Evolutionary conservation across 2,329 filamentous ascomycete genomes (phyloP).

Genomic region (Aspergillus tamarii): DNA sequence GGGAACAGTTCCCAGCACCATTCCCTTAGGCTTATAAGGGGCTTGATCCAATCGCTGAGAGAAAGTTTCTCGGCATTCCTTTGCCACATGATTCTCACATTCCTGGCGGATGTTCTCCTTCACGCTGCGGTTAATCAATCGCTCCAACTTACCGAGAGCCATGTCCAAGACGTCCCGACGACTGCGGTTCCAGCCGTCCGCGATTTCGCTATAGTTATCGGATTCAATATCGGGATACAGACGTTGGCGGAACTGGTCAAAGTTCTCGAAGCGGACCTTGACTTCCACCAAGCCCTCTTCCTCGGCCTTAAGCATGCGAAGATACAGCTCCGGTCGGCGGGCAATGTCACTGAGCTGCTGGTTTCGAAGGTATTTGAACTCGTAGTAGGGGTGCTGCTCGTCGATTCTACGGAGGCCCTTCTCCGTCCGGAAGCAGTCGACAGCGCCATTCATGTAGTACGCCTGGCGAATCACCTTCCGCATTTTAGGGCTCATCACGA

Average conservation of each 20-base stretch:
- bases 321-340: conserved; percentile 81
- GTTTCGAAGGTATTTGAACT: conserved; percentile 94
- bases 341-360: conserved; percentile 83
- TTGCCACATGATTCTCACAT: conserved; percentile 91
- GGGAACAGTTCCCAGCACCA: conserved; percentile 84
- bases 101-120: conserved; percentile 93
- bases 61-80: conserved; percentile 84
- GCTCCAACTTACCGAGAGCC: conserved; percentile 80
- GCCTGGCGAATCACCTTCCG: conserved; percentile 81
- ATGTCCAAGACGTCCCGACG: conserved; percentile 81
- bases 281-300: conserved; percentile 91
- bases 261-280: conserved; percentile 74
- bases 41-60: conserved; percentile 90
- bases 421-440: conserved; percentile 88
- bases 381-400: conserved; percentile 93
- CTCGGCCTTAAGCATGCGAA: conserved; percentile 97
- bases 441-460: conserved; percentile 80
- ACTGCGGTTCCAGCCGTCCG: conserved; percentile 91
- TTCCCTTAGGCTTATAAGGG: conserved; percentile 91
- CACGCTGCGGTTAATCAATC: conserved; percentile 83
- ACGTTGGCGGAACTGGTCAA: conserved; percentile 73
- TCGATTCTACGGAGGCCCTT: conserved; percentile 94
- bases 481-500: conserved; percentile 85
- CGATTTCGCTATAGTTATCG: conserved; percentile 92
- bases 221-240: conserved; percentile 85